Base-by-base conservation (phyloP, 495 filamentous ascomycete species). In the Rusavskia elegans region DNA sequence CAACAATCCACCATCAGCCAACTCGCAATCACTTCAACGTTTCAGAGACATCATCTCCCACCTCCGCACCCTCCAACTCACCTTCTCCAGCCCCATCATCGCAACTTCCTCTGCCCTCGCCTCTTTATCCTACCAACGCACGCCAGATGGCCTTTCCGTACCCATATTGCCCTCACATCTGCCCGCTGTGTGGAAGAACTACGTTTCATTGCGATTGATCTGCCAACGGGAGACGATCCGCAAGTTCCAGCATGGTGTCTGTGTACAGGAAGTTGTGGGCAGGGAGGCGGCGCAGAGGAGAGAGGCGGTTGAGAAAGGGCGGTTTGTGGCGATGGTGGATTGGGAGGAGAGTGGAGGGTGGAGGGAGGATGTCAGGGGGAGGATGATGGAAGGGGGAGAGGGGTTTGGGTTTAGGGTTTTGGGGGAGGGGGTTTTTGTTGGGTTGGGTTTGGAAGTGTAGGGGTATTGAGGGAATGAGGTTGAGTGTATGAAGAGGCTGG, bases 171-270 rank as follows among this genome's bases (percentile, higher is more conserved):
- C 63, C 10, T 63, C 71, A 14, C 63, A 69, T 38, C 61, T 77
- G 13, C 73, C 70, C 5, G 53, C 66, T 5, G 63, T 68, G 0
- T 80, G 78, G 77, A 66, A 69, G 1, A 53, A 51, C 0, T 72
- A 73, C 32, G 66, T 73, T 0, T 65, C 63, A 0, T 40, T 79
- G 7, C 67, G 74, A 27, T 52, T 82, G 1, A 63, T 76, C 10
- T 60, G 78, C 2, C 63, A 70, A 44, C 61, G 72, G 21, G 64
- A 71, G 10, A 42, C 55, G 3, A 69, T 79, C 3, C 61, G 67
- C 9, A 66, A 66, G 11, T 86, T 87, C 63, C 70, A 69, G 10
- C 63, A 66, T 13, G 69, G 67, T 0, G 68, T 78, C 42, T 79
- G 74, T 45, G 59, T 76, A 0, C 67, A 77, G 36, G 78, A 84